Base-by-base conservation (phyloP, 208 protist species). In the Porcisia deanei region DNA sequence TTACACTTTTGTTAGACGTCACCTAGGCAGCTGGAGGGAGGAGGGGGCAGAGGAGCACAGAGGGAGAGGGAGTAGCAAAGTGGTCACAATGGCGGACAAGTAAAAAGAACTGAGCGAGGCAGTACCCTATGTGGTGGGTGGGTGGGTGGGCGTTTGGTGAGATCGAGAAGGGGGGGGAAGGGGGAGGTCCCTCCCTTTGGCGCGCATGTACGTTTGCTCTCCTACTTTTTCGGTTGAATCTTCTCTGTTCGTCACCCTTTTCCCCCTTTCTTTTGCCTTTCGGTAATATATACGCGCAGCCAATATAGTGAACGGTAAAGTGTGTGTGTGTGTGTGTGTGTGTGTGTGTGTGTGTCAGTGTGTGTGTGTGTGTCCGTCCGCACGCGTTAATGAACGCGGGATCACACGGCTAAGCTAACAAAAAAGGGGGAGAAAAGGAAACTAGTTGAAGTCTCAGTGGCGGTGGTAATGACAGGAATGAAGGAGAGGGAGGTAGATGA, bases 381-480 rank as follows among this genome's bases (percentile, higher is more conserved):
- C 43, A 25, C 7, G 65, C 34, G 65, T 71, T 57, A 30, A 71
- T 39, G 65, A 67, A 67, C 63, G 41, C 63, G 9, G 41, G 20
- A 1, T 47, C 7, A 16, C 18, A 49, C 39, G 39, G 25, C 41
- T 52, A 22, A 4, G 63, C 22, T 25, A 67, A 34, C 20, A 45
- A 3, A 30, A 14, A 49, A 67, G 39, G 55, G 22, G 55, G n/a
- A 25, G 39, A 67, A 14, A 67, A n/a, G 22, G 6, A 20, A 67
- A 49, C 14, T n/a, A 45, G 14, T 43, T 25, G 20, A 18, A 34
- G 39, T 30, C 20, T 37, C 63, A 25, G 30, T 7, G 30, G 30
- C 1, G 20, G 39, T 34, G 39, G 41, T 16, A 18, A 43, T 22
- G 25, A 37, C 9, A 64, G 59, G 20, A 14, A 3, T 22, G 59